Percentiles rank a stretch among this genome's conserved stretches.
Conservation (phyloP, 768 basidiomycete species). For the Hericium erinaceus region DNA sequence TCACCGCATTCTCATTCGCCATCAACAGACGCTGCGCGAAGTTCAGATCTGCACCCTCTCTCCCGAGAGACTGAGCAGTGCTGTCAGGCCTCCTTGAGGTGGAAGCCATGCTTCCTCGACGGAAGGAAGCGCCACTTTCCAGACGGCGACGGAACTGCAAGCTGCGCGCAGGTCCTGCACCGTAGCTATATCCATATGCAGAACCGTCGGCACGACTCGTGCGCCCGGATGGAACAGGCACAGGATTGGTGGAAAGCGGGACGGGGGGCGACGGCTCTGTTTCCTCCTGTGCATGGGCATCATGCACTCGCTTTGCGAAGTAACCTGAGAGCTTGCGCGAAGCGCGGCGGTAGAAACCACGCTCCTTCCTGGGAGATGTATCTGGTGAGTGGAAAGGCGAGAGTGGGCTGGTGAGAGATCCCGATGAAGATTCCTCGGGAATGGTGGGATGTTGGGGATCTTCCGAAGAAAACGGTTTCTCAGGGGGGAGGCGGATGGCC, state of each 20-base stretch:
- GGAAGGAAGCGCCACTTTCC: constrained; percentile 20
- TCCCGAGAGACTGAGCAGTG: constrained; percentile 33
- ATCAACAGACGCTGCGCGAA: constrained; percentile 83
- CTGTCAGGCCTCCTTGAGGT: constrained; percentile 43
- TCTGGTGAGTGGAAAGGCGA: not conserved
- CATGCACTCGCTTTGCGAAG: constrained; percentile 43
- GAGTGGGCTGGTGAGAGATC: constrained; percentile 34
- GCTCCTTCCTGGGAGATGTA: not conserved
- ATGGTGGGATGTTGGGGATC: constrained; percentile 32
- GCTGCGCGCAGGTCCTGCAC: not conserved
- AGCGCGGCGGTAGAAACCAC: constrained; percentile 27
- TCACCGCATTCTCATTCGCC: constrained; percentile 93
- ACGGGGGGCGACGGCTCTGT: constrained; percentile 21
- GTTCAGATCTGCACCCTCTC: constrained; percentile 51
- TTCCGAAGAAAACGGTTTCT: constrained; percentile 41
- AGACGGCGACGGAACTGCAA: constrained; percentile 3
- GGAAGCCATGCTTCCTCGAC: constrained; percentile 47
- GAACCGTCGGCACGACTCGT: constrained; percentile 63
- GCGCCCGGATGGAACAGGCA: constrained; percentile 40
- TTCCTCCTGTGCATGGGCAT: constrained; percentile 20
- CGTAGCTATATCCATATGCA: constrained; percentile 66
- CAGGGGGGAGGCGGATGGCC: constrained; percentile 71
- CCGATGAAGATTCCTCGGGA: constrained; percentile 51
- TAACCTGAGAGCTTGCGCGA: constrained; percentile 47
- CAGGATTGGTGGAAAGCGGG: constrained; percentile 27